phyloP scores from a whole-genome alignment of 257 asterid genomes.

The Cynanchum wilfordii region DNA sequence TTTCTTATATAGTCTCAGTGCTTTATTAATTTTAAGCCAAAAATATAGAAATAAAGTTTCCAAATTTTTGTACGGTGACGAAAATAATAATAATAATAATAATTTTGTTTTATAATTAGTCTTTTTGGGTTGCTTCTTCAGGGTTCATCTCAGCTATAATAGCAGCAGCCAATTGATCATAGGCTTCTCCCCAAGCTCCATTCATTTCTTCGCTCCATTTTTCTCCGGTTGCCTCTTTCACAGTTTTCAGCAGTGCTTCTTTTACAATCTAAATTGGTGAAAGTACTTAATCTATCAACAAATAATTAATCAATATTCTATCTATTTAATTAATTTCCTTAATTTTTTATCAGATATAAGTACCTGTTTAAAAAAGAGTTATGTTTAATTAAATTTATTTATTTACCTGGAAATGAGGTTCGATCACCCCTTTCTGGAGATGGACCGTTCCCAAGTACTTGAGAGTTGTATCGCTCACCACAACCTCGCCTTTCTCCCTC shows the following conservation, averaged over 20 bases:
- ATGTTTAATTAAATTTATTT: no score
- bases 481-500: slow-evolving; percentile 58
- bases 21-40: no score
- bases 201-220: slow-evolving; percentile 54
- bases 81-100: no score
- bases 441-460: slow-evolving; percentile 59
- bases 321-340: no score
- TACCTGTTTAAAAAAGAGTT: no score
- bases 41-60: no score
- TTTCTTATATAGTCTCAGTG: no score
- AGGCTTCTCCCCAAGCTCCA: slow-evolving; percentile 50
- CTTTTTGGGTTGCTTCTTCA: slow-evolving; percentile 12
- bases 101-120: no score
- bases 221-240: slow-evolving; percentile 47
- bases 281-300: no score
- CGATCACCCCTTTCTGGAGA: slow-evolving; percentile 44
- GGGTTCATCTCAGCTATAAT: slow-evolving; percentile 45
- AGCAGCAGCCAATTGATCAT: slow-evolving; percentile 57
- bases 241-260: slow-evolving; percentile 52
- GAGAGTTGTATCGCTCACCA: slow-evolving; percentile 47
- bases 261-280: slow-evolving; percentile 14
- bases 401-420: slow-evolving; percentile 53
- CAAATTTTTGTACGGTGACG: no score
- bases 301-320: no score
- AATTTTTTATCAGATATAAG: no score